Evolutionary conservation across 768 basidiomycete genomes (phyloP).

Genomic region (Postia placenta): DNA sequence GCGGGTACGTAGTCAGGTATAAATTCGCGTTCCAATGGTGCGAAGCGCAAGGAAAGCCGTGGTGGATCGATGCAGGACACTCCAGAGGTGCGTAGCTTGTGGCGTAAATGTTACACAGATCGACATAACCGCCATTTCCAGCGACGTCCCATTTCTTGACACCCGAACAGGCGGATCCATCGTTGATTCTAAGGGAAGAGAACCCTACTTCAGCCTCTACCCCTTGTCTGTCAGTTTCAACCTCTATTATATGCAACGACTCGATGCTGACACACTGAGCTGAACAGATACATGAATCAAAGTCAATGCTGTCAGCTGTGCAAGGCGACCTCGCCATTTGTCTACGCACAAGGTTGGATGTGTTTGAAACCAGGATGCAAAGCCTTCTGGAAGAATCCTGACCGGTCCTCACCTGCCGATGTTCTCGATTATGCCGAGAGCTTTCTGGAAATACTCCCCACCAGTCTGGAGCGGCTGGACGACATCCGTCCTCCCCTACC

Average conservation of each 20-base stretch:
- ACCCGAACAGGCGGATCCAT: too few relatives aligned
- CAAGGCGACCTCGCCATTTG: conserved; percentile 34
- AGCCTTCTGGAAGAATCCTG: conserved; percentile 43
- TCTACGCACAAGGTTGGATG: conserved; percentile 54
- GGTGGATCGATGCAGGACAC: conserved; percentile 32
- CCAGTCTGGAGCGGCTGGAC: conserved; percentile 26
- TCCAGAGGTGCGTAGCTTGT: too few relatives aligned
- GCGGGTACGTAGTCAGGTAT: conserved; percentile 58
- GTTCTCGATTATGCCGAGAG: conserved; percentile 40
- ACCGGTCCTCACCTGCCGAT: conserved; percentile 21
- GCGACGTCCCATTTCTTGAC: too few relatives aligned
- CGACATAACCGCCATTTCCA: too few relatives aligned
- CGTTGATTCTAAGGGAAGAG: too few relatives aligned
- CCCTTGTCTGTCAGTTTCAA: too few relatives aligned
- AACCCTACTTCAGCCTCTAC: too few relatives aligned
- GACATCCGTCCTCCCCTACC: conserved; percentile 35
- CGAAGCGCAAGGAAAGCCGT: conserved; percentile 54
- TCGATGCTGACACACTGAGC: background rate
- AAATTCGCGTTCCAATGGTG: conserved; percentile 89
- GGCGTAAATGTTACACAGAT: too few relatives aligned
- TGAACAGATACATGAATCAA: too few relatives aligned
- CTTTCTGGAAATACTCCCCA: conserved; percentile 37
- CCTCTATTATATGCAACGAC: background rate
- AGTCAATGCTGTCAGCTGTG: conserved; percentile 29
- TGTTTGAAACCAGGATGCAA: conserved; percentile 58